Evolutionary conservation across 2,329 filamentous ascomycete genomes (phyloP).

Genomic region (Diaporthe sp.): DNA sequence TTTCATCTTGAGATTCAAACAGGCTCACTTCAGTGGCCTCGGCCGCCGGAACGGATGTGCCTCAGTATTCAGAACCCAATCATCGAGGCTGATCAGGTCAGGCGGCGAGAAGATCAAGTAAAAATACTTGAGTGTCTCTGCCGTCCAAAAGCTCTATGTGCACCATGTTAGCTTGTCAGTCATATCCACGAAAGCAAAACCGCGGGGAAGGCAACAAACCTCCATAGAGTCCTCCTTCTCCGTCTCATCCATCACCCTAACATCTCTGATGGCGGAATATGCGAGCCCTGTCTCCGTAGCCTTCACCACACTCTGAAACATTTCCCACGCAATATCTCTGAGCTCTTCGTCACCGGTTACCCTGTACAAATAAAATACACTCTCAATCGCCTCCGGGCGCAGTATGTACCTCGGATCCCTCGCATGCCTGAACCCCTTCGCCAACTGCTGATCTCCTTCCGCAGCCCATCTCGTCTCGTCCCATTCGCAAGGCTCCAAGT

Average conservation of each 20-base stretch:
- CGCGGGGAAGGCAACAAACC: slow-evolving; percentile 39
- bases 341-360: slow-evolving; percentile 70
- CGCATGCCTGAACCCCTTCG: slow-evolving; percentile 46
- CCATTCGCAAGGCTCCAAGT: slow-evolving; percentile 49
- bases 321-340: slow-evolving; percentile 72
- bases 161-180: neutral
- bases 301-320: slow-evolving; percentile 69
- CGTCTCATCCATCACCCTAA: slow-evolving; percentile 52
- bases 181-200: fast-evolving
- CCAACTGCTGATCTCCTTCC: slow-evolving; percentile 45
- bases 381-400: slow-evolving; percentile 77
- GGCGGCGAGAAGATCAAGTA: slow-evolving; percentile 73
- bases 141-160: slow-evolving; percentile 58
- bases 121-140: slow-evolving; percentile 70
- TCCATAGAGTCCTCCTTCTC: slow-evolving; percentile 74
- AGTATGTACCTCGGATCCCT: slow-evolving; percentile 63
- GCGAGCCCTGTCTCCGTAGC: slow-evolving; percentile 65
- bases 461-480: slow-evolving; percentile 52
- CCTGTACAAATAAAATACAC: slow-evolving; percentile 73
- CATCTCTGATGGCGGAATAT: slow-evolving; percentile 68
- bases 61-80: slow-evolving; percentile 63
- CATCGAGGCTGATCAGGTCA: slow-evolving; percentile 69
- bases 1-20: no score
- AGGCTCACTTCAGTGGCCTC: neutral
- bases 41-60: slow-evolving; percentile 53